phyloP scores from a whole-genome alignment of 805 yeast species.

The Wickerhamiella australiensis region DNA sequence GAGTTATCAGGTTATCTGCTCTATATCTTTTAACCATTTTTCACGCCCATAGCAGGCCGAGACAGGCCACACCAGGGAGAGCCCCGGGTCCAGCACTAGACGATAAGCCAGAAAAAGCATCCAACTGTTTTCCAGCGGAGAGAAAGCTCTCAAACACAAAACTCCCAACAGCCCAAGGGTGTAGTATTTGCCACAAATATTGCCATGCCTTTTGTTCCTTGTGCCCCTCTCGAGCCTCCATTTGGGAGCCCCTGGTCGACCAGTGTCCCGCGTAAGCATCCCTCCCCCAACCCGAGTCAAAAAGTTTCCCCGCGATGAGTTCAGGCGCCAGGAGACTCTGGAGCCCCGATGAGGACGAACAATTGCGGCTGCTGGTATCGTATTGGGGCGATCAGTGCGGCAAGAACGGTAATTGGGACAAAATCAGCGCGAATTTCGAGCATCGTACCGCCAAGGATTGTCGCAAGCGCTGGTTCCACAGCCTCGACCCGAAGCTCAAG shows the following conservation, averaged over 20 bases:
- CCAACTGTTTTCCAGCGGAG: too few species aligned
- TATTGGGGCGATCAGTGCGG: constrained; percentile 38
- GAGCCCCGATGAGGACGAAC: constrained; percentile 62
- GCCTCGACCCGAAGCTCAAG: constrained; percentile 67
- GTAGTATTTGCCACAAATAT: too few species aligned
- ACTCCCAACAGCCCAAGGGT: too few species aligned
- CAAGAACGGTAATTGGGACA: constrained; percentile 34
- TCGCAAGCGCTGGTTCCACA: constrained; percentile 75
- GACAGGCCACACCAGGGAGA: too few species aligned
- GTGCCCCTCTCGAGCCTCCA: too few species aligned
- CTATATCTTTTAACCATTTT: neutral
- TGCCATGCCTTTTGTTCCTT: too few species aligned
- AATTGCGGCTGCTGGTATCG: constrained; percentile 34
- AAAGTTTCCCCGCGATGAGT: neutral
- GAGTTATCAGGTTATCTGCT: too few species aligned
- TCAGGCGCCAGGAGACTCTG: constrained; percentile 33
- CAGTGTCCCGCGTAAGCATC: neutral
- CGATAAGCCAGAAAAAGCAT: too few species aligned
- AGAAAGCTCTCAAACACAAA: too few species aligned
- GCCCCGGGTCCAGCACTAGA: too few species aligned
- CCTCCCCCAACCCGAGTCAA: constrained; percentile 1
- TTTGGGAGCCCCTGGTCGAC: too few species aligned
- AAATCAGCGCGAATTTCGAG: constrained; percentile 28
- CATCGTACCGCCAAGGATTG: constrained; percentile 66
- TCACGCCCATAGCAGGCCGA: neutral